These are phyloP conservation scores for Diplotaxis tenuifolia DNA, from an alignment of 345 rosid genomes.

Conservation along the genomic window DNA sequence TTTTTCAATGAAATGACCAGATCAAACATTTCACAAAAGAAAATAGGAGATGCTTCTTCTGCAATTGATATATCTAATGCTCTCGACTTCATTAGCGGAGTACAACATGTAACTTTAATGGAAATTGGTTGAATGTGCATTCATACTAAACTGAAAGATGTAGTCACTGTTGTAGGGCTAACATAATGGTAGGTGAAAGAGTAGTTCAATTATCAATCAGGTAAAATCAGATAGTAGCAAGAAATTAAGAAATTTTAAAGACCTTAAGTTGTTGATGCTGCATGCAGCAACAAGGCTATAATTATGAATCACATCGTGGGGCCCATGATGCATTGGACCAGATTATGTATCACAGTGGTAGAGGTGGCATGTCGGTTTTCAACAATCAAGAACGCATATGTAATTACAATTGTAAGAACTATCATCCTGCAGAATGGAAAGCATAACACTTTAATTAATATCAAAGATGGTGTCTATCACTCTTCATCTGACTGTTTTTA, in stretches of 20 bases:
- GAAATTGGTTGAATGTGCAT: neutral
- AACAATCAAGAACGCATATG: conserved; percentile 57
- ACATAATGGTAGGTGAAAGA: conserved; percentile 65
- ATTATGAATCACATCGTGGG: conserved; percentile 63
- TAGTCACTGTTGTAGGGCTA: conserved; percentile 48
- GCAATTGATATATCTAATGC: conserved; percentile 78
- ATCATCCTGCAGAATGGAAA: conserved; percentile 59
- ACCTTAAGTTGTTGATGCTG: too few species aligned
- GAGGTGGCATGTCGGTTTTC: conserved; percentile 65
- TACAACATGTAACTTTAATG: conserved; percentile 54
- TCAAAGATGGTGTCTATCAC: conserved; percentile 43
- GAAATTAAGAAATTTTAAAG: conserved; percentile 76
- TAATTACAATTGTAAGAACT: conserved; percentile 58
- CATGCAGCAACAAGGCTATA: too few species aligned
- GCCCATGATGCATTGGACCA: conserved; percentile 65
- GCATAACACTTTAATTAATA: conserved; percentile 49
- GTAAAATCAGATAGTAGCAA: conserved; percentile 75
- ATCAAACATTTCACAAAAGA: conserved; percentile 77
- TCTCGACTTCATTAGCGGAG: conserved; percentile 67
- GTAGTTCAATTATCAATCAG: conserved; percentile 76
- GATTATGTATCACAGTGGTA: conserved; percentile 48
- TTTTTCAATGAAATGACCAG: conserved; percentile 69
- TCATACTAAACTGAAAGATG: neutral
- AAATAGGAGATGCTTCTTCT: conserved; percentile 58
- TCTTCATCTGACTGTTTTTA: conserved; percentile 45